Evolutionary conservation across 768 basidiomycete genomes (phyloP), one percentile per base, ranked within the genome.

Genomic region (Amanita rubescens): DNA sequence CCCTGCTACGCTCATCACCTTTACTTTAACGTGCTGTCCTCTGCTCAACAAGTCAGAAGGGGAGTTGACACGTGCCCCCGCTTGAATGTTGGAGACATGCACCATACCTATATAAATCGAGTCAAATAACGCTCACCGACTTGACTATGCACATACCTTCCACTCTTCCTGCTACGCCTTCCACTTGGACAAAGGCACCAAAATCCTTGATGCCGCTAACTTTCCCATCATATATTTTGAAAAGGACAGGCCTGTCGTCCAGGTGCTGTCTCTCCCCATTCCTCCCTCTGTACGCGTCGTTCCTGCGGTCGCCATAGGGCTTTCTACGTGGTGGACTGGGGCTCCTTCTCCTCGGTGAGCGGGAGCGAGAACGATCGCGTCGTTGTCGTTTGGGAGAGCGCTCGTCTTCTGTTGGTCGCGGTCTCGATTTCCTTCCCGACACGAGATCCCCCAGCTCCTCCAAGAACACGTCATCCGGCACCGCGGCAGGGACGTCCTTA

Each of bases 1-100:
- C 4, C 90, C 91, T 1, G 93, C 90, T 19, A 92, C 78, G 55
- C 90, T 93, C 85, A 96, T 90, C 57, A 97, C 93, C 68, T 99
- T 98, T 64, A 98, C 90, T 66, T 95, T 97, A 57, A 96, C 91
- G 12, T 73, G 63, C 63, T 97, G 90, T 19, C 86, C 85, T 54
- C 93, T 79, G 57, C 81, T 86, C 49, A 98, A 78, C 39, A 96
- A 74, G 66, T 99, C 96, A 35, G 84, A 73, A 10, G 94, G 85
- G 35, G 92, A 84, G 63, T 92, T 91, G 35, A 89, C 87, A 49
- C 96, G 84, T 12, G 84, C 82, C 17, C 89, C 87, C 58, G 79
- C 75, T 61, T 94, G 90, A 44, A 98, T 95, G 57, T 84, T 87
- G 22, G 94, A 95, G 59, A 98, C 85, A 67, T 98, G 96, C 20